phyloP scores from a whole-genome alignment of 148 eudicot genomes.

The Mesembryanthemum crystallinum region DNA sequence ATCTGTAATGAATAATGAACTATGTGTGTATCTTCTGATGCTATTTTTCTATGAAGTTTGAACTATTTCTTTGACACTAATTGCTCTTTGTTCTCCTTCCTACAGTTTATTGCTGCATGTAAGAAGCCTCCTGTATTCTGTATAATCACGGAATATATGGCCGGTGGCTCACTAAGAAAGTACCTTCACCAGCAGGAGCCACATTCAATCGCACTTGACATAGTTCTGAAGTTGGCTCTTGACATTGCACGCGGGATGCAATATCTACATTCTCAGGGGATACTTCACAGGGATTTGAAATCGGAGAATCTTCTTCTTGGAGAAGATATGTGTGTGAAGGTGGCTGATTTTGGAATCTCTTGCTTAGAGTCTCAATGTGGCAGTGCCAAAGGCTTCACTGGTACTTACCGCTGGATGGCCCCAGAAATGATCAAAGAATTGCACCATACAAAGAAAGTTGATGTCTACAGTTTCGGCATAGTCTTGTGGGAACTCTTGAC shows the following conservation, averaged over 20 bases:
- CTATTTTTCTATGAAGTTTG: neutral
- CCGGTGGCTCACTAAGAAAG: conserved; percentile 85
- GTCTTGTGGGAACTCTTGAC: conserved; percentile 97
- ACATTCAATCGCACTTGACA: conserved; percentile 63
- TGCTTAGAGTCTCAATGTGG: conserved; percentile 95
- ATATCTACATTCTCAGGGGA: conserved; percentile 89
- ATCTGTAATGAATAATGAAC: too few relatives aligned
- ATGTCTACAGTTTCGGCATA: conserved; percentile 94
- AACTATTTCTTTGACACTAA: neutral
- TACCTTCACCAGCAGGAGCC: conserved; percentile 95
- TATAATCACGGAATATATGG: conserved; percentile 88
- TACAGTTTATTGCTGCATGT: conserved; percentile 91
- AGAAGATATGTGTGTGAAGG: conserved; percentile 86
- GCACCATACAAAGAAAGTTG: conserved; percentile 90
- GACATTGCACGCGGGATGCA: conserved; percentile 98
- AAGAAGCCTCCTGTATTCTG: conserved; percentile 96
- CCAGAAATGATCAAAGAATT: conserved; percentile 94
- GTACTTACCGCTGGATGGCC: conserved; percentile 99
- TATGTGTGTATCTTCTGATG: neutral
- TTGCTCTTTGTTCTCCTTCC: conserved; percentile 7
- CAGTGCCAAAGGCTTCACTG: conserved; percentile 84
- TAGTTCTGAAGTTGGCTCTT: conserved; percentile 68
- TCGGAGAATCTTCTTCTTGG: conserved; percentile 89
- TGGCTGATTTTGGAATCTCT: conserved; percentile 97
- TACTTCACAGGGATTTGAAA: conserved; percentile 92